Evolutionary conservation across 2,329 filamentous ascomycete species (phyloP).

Genomic region (Trichoderma asperellum): DNA sequence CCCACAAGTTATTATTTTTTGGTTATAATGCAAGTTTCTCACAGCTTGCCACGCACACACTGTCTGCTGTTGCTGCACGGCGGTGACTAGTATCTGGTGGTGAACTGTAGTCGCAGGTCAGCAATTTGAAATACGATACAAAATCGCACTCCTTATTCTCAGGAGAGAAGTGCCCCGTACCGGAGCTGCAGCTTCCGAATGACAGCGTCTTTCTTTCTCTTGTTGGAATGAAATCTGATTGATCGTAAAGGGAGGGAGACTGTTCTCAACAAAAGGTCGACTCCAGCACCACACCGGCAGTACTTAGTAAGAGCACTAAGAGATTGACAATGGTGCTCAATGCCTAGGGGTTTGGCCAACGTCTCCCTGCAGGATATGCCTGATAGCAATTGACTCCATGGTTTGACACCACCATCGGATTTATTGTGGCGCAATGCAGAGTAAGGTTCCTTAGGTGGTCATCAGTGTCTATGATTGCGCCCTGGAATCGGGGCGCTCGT

Average conservation of each 20-base stretch:
- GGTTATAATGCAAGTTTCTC: background rate
- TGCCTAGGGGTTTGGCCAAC: background rate
- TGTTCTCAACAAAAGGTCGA: background rate
- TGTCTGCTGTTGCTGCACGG: background rate
- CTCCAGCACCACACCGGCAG: background rate
- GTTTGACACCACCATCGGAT: background rate
- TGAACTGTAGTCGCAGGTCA: background rate
- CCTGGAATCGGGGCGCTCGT: slow-evolving; percentile 3
- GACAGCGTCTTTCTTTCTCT: background rate
- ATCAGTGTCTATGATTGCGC: background rate
- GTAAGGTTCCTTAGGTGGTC: slow-evolving; percentile 14
- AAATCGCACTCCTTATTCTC: background rate
- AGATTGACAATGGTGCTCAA: background rate
- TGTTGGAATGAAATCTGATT: background rate
- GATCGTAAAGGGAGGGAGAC: background rate
- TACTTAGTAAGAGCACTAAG: background rate
- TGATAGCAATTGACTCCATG: background rate
- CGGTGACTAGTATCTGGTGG: background rate
- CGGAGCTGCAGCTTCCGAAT: background rate
- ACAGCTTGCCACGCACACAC: background rate
- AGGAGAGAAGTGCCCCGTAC: background rate
- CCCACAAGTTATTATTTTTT: background rate
- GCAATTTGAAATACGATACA: background rate
- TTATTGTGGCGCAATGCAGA: slow-evolving; percentile 6
- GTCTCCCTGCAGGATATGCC: slow-evolving; percentile 10